Evolutionary conservation across 176 grass and related monocot species (phyloP), one percentile per base, ranked within the genome.

Genomic region (Lolium multiflorum): DNA sequence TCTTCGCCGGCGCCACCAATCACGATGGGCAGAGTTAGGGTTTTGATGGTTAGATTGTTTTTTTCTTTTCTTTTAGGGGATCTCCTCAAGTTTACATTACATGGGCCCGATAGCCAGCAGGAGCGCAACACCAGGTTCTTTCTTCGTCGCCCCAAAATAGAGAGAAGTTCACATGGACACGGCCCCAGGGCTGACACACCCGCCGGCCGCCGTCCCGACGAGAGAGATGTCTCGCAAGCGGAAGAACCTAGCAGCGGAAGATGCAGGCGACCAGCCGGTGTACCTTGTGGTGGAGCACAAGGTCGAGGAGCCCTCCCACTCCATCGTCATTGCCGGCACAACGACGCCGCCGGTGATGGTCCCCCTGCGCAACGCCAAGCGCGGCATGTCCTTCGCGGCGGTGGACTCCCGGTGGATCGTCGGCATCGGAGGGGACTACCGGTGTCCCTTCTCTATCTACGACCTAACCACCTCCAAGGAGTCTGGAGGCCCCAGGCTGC

Each of bases 341-440:
- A 64, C 3, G 1, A 64, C 61, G 25, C 24, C 22, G 22, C 24
- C 60, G 60, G 60, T 26, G 60, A 26, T 63, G 22, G 24, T 63
- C 13, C 60, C 61, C 61, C 61, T 64, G 12, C 61, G 61, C 12
- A 12, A 15, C 61, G 24, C 61, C 24, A 64, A 28, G 5, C 61
- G 12, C 12, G 61, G 61, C 25, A 64, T 64, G 61, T 31, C 61
- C 25, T 64, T 64, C 61, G 25, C 25, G 25, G 61, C 0, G 5
- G 25, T 64, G 61, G 61, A 31, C 61, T 66, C 63, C 63, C 63
- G 63, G 5, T 66, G 62, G 62, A 66, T 66, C 62, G 62, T 66
- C 62, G 62, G 62, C 62, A 2, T 66, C 26, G 63, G 63, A 13
- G 63, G 62, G 13, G 62, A 65, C 62, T 2, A 7, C 62, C 1